phyloP scores from a whole-genome alignment of 208 protist genomes.

The Novymonas esmeraldas region DNA sequence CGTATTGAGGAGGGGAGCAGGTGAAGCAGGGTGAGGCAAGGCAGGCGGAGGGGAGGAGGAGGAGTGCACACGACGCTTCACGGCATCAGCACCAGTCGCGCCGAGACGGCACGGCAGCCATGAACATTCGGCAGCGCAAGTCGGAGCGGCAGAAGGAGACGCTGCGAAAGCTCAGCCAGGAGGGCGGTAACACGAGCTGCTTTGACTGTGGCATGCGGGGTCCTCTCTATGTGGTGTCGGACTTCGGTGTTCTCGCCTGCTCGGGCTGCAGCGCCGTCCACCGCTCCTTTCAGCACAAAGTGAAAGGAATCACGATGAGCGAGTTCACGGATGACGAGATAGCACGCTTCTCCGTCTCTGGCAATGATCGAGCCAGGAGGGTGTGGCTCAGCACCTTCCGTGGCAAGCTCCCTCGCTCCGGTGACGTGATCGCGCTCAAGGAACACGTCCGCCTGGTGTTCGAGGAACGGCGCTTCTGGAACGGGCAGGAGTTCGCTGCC shows the following conservation, averaged over 20 bases:
- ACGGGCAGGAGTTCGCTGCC: conserved; percentile 32
- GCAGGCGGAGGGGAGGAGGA: too few relatives aligned
- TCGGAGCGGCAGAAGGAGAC: conserved; percentile 65
- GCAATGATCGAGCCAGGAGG: conserved; percentile 67
- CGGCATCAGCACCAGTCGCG: too few relatives aligned
- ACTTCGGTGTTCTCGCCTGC: conserved; percentile 84
- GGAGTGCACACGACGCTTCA: too few relatives aligned
- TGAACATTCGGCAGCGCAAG: conserved; percentile 68
- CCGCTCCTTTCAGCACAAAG: conserved; percentile 85
- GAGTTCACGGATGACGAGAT: conserved; percentile 84
- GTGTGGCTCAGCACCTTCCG: conserved; percentile 64
- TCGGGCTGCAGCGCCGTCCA: conserved; percentile 80
- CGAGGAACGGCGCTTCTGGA: conserved; percentile 36
- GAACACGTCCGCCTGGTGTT: conserved; percentile 48
- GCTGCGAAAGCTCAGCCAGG: conserved; percentile 60
- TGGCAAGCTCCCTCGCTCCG: conserved; percentile 37
- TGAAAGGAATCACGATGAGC: conserved; percentile 89
- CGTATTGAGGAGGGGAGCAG: too few relatives aligned
- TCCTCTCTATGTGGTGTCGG: conserved; percentile 73
- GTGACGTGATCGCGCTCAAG: conserved; percentile 46
- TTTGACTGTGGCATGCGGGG: conserved; percentile 73
- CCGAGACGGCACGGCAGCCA: conserved; percentile 14
- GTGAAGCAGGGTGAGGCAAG: too few relatives aligned
- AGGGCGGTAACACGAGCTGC: conserved; percentile 71
- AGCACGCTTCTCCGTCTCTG: conserved; percentile 41